A percentile compares a stretch with the other conserved stretches of the same genome.
These are phyloP conservation scores for Vitis hybrid DNA, from an alignment of 177 flowering plant genomes.

Conservation along the genomic window DNA sequence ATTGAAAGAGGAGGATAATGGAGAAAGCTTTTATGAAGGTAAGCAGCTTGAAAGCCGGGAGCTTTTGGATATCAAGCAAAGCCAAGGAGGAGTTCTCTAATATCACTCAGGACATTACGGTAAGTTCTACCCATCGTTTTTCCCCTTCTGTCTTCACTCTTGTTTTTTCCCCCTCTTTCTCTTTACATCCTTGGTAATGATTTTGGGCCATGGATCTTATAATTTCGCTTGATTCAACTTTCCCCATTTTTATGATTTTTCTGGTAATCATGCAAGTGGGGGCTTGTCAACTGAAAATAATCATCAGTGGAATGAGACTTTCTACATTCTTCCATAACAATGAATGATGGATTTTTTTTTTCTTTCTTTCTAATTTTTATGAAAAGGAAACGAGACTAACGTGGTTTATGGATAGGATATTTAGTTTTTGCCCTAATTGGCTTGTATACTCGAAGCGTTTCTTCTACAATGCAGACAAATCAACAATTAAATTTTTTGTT, in stretches of 20 bases:
- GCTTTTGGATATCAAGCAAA: conserved; percentile 70
- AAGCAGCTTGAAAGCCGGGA: conserved; percentile 58
- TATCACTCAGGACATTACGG: conserved; percentile 76
- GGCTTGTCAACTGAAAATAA: not conserved
- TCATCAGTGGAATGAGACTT: too few species aligned
- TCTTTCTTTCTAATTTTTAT: too few species aligned
- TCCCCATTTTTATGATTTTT: conserved; percentile 12
- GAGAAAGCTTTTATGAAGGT: conserved; percentile 71
- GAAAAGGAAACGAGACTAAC: too few species aligned
- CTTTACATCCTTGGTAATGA: not conserved
- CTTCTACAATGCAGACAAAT: too few species aligned
- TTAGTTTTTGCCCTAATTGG: too few species aligned
- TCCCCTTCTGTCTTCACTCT: not conserved
- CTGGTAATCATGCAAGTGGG: not conserved
- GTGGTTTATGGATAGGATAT: too few species aligned
- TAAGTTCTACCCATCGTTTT: conserved; percentile 25
- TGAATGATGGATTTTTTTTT: too few species aligned
- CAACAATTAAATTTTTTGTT: too few species aligned
- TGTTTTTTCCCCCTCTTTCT: not conserved
- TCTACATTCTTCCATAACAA: too few species aligned
- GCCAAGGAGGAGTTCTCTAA: conserved; percentile 72
- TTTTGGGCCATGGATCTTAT: conserved; percentile 2
- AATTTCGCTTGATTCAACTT: conserved; percentile 20
- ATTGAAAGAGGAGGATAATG: conserved; percentile 32
- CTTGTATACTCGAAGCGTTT: too few species aligned